Conservation (phyloP, 2,329 filamentous ascomycete species). For the Neonectria hederae region DNA sequence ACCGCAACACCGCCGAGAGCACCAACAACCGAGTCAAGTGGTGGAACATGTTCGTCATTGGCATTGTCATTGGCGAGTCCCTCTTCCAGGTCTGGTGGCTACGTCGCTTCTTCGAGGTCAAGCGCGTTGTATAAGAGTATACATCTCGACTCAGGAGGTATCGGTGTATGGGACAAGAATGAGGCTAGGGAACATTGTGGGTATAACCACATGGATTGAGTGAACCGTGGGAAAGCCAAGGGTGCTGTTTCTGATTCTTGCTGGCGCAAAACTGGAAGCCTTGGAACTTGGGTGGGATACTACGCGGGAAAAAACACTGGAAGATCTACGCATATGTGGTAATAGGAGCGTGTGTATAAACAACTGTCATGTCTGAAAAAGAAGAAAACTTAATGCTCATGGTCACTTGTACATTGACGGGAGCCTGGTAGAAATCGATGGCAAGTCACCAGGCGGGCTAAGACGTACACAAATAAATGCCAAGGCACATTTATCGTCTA, state of each 20-base stretch:
- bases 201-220: conserved; percentile 11
- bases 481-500: neutral
- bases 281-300: conserved; percentile 30
- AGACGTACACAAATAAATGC: neutral
- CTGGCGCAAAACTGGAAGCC: conserved; percentile 37
- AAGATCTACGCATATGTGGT: conserved; percentile 32
- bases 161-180: conserved; percentile 3
- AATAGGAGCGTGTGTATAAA: conserved; percentile 38
- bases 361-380: conserved; percentile 25
- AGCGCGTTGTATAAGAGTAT: conserved; percentile 66
- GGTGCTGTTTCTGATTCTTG: conserved; percentile 31
- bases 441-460: neutral
- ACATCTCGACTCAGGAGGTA: neutral
- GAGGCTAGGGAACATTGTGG: conserved; percentile 4
- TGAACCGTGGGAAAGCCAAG: conserved; percentile 7
- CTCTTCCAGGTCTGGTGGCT: conserved; percentile 99
- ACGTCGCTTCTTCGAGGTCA: conserved; percentile 95
- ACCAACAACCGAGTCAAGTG: conserved; percentile 98
- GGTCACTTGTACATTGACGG: neutral
- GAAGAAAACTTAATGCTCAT: conserved; percentile 8
- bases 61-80: conserved; percentile 87
- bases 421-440: neutral
- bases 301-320: conserved; percentile 25
- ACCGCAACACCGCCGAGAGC: conserved; percentile 98
- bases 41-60: conserved; percentile 98